Evolutionary conservation across 106 monocot genomes (phyloP).

Genomic region (Vanilla planifolia): DNA sequence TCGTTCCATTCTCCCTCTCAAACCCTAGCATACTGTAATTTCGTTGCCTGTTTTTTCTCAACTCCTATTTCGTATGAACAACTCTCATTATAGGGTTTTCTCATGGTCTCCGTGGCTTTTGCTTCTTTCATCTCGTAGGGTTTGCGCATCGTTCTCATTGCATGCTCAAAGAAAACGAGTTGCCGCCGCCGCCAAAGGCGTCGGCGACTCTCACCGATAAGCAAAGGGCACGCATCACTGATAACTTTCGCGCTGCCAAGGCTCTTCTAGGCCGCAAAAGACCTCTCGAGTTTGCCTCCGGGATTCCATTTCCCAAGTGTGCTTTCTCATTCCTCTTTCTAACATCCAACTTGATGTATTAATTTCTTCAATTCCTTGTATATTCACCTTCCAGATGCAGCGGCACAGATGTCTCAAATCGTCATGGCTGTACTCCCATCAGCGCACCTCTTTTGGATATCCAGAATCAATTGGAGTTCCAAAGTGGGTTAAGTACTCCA

Average conservation of each 20-base stretch:
- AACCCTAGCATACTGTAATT: too few relatives aligned
- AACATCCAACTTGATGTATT: neutral
- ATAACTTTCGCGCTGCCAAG: conserved; percentile 38
- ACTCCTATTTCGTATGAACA: too few relatives aligned
- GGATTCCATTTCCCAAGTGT: conserved; percentile 20
- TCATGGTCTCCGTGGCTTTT: too few relatives aligned
- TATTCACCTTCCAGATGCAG: conserved; percentile 8
- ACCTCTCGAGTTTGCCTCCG: conserved; percentile 13
- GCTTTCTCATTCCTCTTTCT: neutral
- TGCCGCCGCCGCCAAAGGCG: neutral
- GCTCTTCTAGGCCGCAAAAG: conserved; percentile 32
- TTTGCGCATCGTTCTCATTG: too few relatives aligned
- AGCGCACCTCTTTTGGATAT: conserved; percentile 18
- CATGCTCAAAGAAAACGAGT: conserved; percentile 13
- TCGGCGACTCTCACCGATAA: conserved; percentile 10
- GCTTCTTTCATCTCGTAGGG: too few relatives aligned
- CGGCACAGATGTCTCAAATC: neutral
- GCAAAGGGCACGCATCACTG: conserved; percentile 25
- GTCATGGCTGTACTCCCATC: conserved; percentile 4
- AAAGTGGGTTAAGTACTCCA: conserved; percentile 3
- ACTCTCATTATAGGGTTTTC: too few relatives aligned
- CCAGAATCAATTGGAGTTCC: neutral
- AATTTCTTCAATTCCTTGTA: neutral
- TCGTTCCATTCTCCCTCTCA: too few relatives aligned
- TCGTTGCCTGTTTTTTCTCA: too few relatives aligned